phyloP scores from a whole-genome alignment of 306 rosid genomes.

The Cyclanthera cordifolia region DNA sequence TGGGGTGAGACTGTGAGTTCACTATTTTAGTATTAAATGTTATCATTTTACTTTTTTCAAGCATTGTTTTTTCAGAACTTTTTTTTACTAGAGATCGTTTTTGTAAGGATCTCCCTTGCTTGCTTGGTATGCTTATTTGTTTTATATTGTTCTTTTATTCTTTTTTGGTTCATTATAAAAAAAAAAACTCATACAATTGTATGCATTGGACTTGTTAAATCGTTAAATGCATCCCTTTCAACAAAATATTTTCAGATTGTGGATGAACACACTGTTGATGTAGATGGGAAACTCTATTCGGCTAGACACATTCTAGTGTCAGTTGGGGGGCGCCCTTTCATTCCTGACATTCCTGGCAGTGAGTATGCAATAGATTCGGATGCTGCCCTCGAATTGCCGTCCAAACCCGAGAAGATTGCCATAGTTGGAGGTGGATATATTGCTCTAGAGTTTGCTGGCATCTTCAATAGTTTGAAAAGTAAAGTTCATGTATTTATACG shows the following conservation, averaged over 20 bases:
- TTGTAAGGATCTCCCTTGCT: too few species aligned
- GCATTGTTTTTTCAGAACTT: neutral
- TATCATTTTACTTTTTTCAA: neutral
- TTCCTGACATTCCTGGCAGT: constrained; percentile 84
- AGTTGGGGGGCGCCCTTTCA: constrained; percentile 86
- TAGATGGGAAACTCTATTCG: constrained; percentile 73
- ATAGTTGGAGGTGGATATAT: constrained; percentile 98
- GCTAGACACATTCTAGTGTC: constrained; percentile 76
- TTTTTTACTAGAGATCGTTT: too few species aligned
- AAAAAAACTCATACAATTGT: neutral
- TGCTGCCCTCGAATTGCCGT: constrained; percentile 89
- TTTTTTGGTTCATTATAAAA: too few species aligned
- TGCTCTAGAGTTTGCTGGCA: constrained; percentile 95
- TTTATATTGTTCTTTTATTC: too few species aligned
- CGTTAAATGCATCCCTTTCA: constrained; percentile 17
- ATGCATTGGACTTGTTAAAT: neutral
- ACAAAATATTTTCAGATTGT: constrained; percentile 38
- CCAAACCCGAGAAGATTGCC: constrained; percentile 80
- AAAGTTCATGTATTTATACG: constrained; percentile 81
- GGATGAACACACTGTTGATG: constrained; percentile 75
- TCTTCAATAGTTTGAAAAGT: constrained; percentile 65
- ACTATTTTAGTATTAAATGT: neutral
- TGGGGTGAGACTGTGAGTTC: constrained; percentile 18
- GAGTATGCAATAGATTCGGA: constrained; percentile 87
- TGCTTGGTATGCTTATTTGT: too few species aligned